These are phyloP conservation scores for Aspergillus amoenus DNA, from an alignment of 2,329 filamentous ascomycete species.

Conservation along the genomic window DNA sequence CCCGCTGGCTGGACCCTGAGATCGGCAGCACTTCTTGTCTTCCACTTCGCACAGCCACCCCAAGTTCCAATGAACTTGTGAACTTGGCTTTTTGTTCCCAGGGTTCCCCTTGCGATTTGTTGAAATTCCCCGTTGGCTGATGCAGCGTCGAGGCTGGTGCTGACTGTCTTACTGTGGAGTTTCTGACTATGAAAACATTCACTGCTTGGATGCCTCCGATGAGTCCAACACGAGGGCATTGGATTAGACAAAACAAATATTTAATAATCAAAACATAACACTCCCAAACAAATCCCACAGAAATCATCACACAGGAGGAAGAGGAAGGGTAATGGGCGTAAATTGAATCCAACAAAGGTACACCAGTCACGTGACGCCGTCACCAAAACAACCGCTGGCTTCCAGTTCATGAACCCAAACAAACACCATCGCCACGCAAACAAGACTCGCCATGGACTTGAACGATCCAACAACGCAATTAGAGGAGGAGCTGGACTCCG, in stretches of 20 bases:
- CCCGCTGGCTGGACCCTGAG: slow-evolving; percentile 2
- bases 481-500: slow-evolving; percentile 37
- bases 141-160: not conserved
- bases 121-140: not conserved
- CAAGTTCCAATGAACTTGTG: not conserved
- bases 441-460: slow-evolving; percentile 5
- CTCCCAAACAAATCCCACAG: too few relatives aligned
- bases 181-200: not conserved
- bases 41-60: not conserved
- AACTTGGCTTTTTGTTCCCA: not conserved
- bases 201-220: too few relatives aligned
- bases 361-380: slow-evolving; percentile 6
- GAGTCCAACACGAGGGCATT: too few relatives aligned
- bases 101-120: not conserved
- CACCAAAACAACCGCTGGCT: slow-evolving; percentile 8
- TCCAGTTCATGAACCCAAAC: not conserved
- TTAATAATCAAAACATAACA: too few relatives aligned
- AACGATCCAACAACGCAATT: not conserved
- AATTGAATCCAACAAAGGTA: too few relatives aligned
- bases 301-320: too few relatives aligned
- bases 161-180: not conserved
- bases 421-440: not conserved
- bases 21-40: not conserved
- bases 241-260: too few relatives aligned
- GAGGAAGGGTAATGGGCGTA: too few relatives aligned